phyloP scores from a whole-genome alignment of 495 filamentous ascomycete species.

The Trichoderma erinaceum region DNA sequence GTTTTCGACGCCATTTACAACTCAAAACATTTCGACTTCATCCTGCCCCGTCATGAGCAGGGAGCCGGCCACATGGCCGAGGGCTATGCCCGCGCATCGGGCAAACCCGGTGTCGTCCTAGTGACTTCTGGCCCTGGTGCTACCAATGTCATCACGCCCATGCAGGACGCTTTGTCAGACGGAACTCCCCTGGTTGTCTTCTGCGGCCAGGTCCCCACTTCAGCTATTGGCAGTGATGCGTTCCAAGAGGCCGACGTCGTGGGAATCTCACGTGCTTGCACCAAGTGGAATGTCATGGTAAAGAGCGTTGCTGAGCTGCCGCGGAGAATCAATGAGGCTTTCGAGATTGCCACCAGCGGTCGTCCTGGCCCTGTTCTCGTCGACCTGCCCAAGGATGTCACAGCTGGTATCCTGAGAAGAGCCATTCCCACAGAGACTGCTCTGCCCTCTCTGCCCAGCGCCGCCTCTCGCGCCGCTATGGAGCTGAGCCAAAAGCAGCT shows the following conservation, averaged over 20 bases:
- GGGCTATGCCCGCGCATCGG: conserved; percentile 68
- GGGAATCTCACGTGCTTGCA: conserved; percentile 70
- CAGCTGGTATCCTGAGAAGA: conserved; percentile 55
- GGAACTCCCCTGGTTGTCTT: conserved; percentile 77
- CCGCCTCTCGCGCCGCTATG: conserved; percentile 60
- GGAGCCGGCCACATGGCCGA: conserved; percentile 79
- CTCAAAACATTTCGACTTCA: conserved; percentile 69
- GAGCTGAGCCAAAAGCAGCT: conserved; percentile 54
- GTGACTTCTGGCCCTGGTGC: conserved; percentile 76
- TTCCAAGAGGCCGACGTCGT: conserved; percentile 77
- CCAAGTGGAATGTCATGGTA: conserved; percentile 84
- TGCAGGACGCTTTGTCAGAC: conserved; percentile 73
- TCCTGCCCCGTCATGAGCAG: conserved; percentile 73
- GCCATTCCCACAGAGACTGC: conserved; percentile 63
- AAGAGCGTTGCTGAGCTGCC: conserved; percentile 72
- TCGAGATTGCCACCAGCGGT: conserved; percentile 73
- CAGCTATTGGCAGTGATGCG: conserved; percentile 69
- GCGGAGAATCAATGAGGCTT: conserved; percentile 76
- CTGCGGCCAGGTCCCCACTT: conserved; percentile 67
- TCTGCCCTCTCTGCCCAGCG: conserved; percentile 61
- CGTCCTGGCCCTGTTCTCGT: conserved; percentile 74
- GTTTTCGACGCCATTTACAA: conserved; percentile 81
- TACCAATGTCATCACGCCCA: conserved; percentile 72
- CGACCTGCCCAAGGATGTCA: conserved; percentile 74
- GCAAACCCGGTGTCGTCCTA: conserved; percentile 69